Conservation (phyloP, 2,329 filamentous ascomycete species). For the Xylaria hypoxylon region DNA sequence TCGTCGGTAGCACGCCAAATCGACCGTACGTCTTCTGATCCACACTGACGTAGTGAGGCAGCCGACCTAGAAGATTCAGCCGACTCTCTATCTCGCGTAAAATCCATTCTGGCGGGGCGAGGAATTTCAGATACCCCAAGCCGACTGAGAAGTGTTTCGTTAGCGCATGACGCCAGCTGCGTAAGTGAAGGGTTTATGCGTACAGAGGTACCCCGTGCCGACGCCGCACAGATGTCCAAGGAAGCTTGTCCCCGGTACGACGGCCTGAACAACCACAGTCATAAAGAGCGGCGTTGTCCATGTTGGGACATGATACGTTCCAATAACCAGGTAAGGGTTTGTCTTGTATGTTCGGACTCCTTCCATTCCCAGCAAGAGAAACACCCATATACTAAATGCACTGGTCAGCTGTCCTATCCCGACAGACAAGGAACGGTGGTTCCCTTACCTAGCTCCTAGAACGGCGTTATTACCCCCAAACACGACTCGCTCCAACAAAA, state of each 20-base stretch:
- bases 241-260: constrained; percentile 85
- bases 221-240: constrained; percentile 88
- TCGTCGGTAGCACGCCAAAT: constrained; percentile 85
- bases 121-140: constrained; percentile 86
- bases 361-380: constrained; percentile 86
- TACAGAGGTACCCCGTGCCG: constrained; percentile 87
- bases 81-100: constrained; percentile 90
- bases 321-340: constrained; percentile 80
- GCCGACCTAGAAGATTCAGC: constrained; percentile 81
- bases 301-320: constrained; percentile 79
- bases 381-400: constrained; percentile 84
- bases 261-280: constrained; percentile 77
- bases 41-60: constrained; percentile 93
- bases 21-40: constrained; percentile 96
- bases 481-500: constrained; percentile 79
- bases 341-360: constrained; percentile 85
- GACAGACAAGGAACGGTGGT: background rate
- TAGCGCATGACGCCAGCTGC: constrained; percentile 8
- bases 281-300: constrained; percentile 90
- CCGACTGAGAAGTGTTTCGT: constrained; percentile 67
- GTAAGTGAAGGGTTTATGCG: constrained; percentile 51
- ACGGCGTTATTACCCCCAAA: constrained; percentile 78
- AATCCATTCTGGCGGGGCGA: constrained; percentile 89
- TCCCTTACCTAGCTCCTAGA: constrained; percentile 81
- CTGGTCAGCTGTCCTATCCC: constrained; percentile 38